These are phyloP conservation scores for Periglandula ipomoeae DNA, from an alignment of 2,329 filamentous ascomycete species.

Conservation along the genomic window DNA sequence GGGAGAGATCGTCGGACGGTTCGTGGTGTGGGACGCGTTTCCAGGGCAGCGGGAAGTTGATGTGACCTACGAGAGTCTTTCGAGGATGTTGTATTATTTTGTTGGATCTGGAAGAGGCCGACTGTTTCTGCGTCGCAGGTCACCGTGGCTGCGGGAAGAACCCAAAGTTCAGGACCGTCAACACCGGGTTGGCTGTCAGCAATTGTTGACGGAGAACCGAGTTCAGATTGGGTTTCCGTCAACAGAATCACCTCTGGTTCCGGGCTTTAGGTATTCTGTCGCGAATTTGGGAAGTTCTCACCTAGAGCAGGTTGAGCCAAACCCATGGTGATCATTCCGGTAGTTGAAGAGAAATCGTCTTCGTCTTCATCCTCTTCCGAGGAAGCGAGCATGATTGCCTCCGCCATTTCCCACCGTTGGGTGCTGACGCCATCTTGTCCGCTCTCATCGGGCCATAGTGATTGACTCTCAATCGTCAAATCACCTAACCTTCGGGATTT, in stretches of 20 bases:
- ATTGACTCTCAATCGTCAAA: background rate
- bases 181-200: background rate
- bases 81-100: background rate
- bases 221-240: background rate
- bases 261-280: background rate
- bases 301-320: background rate
- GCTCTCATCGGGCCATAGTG: background rate
- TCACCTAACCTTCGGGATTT: background rate
- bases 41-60: background rate
- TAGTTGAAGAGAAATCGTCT: background rate
- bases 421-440: slow-evolving; percentile 4
- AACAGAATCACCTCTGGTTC: background rate
- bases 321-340: background rate
- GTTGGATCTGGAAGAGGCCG: background rate
- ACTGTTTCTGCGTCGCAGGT: background rate
- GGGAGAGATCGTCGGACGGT: background rate
- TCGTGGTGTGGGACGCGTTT: slow-evolving; percentile 4
- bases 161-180: background rate
- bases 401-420: background rate
- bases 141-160: background rate
- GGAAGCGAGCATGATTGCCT: background rate
- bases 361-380: background rate
- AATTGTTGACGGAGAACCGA: background rate
- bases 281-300: background rate
- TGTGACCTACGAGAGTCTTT: background rate